Conservation (phyloP, 164 flowering plant genomes). For the Aristolochia fimbriata region DNA sequence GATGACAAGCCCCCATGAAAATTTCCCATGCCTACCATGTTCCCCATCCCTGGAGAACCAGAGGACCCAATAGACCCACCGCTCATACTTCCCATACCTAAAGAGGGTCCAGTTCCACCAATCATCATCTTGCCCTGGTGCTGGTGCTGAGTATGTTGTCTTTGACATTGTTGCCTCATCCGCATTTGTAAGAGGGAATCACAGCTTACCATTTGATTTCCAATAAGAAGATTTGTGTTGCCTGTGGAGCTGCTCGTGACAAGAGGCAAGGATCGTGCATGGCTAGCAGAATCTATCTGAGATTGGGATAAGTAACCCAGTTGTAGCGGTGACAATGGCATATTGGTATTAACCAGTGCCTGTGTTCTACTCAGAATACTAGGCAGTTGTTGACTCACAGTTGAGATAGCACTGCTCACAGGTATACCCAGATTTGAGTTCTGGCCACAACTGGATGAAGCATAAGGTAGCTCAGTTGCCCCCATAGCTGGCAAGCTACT, state of each 20-base stretch:
- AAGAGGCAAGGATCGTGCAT: not conserved
- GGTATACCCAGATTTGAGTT: too few relatives aligned
- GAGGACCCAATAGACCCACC: constrained; percentile 4
- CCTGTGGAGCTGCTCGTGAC: not conserved
- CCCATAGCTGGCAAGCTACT: constrained; percentile 19
- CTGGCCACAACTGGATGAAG: constrained; percentile 23
- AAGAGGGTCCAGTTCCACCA: constrained; percentile 9
- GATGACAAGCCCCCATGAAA: constrained; percentile 27
- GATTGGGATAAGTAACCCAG: not conserved
- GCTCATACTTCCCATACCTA: constrained; percentile 4
- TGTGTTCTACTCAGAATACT: too few relatives aligned
- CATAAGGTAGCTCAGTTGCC: constrained; percentile 35
- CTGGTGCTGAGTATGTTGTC: constrained; percentile 8
- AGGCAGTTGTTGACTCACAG: too few relatives aligned
- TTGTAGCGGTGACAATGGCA: not conserved
- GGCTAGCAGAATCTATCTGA: not conserved
- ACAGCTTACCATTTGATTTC: constrained; percentile 1
- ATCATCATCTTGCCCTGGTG: constrained; percentile 12
- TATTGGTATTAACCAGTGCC: not conserved
- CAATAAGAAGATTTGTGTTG: constrained; percentile 1
- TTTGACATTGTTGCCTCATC: constrained; percentile 9
- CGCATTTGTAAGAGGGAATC: constrained; percentile 7
- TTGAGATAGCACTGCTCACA: too few relatives aligned
- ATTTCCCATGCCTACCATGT: constrained; percentile 31
- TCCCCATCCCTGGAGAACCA: constrained; percentile 12